These are phyloP conservation scores for Sclerotinia minor DNA, from an alignment of 2,329 filamentous ascomycete genomes.

Conservation along the genomic window DNA sequence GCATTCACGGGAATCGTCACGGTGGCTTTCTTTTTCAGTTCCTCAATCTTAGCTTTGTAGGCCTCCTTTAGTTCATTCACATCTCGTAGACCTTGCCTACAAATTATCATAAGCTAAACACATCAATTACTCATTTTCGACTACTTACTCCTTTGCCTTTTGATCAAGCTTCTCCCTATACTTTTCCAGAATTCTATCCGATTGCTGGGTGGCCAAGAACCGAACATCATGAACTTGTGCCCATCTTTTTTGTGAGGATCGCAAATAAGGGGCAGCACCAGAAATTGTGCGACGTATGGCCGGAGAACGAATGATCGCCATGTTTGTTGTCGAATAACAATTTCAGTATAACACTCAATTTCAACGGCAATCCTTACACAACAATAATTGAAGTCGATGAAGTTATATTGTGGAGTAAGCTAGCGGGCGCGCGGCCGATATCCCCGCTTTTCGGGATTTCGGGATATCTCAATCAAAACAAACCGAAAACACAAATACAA, in stretches of 20 bases:
- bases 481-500: not conserved
- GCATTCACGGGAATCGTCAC: slow-evolving; percentile 44
- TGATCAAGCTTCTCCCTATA: slow-evolving; percentile 82
- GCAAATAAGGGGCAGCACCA: slow-evolving; percentile 38
- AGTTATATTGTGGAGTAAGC: not conserved
- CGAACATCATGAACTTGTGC: slow-evolving; percentile 91
- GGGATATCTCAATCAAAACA: not conserved
- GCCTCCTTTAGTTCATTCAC: slow-evolving; percentile 76
- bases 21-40: slow-evolving; percentile 67
- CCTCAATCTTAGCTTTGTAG: slow-evolving; percentile 80
- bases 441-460: not conserved
- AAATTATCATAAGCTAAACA: slow-evolving; percentile 8
- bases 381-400: not conserved
- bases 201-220: slow-evolving; percentile 77
- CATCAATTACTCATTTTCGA: not conserved
- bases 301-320: slow-evolving; percentile 53
- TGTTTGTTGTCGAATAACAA: slow-evolving; percentile 35
- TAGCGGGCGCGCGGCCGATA: slow-evolving; percentile 10
- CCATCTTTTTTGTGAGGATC: slow-evolving; percentile 70
- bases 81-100: slow-evolving; percentile 62
- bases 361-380: not conserved
- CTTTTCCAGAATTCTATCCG: slow-evolving; percentile 72
- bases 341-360: not conserved
- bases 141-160: slow-evolving; percentile 67
- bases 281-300: slow-evolving; percentile 48